Percentiles rank a stretch among this genome's conserved stretches.
These are phyloP conservation scores for Leishmania lainsoni DNA, from an alignment of 208 protist species.

Conservation along the genomic window DNA sequence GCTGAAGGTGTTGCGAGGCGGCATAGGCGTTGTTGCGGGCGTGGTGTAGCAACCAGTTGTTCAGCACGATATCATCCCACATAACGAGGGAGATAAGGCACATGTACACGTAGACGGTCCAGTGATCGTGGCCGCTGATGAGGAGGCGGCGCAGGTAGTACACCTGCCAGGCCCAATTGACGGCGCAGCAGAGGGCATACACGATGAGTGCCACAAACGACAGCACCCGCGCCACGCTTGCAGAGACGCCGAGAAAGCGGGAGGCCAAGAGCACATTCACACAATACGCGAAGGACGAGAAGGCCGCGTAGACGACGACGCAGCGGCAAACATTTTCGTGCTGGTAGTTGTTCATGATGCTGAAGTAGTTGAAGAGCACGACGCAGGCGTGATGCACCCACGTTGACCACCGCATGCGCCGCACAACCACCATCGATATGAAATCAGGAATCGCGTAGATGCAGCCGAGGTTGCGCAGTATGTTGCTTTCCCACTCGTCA, in stretches of 20 bases:
- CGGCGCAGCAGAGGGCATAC: slow-evolving; percentile 81
- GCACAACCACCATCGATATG: slow-evolving; percentile 90
- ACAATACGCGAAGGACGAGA: slow-evolving; percentile 91
- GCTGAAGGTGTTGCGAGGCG: slow-evolving; percentile 51
- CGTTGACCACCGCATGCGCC: slow-evolving; percentile 91
- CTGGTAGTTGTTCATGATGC: slow-evolving; percentile 87
- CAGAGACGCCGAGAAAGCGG: slow-evolving; percentile 82
- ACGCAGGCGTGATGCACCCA: slow-evolving; percentile 91
- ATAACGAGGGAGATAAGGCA: slow-evolving; percentile 80
- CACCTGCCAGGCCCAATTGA: slow-evolving; percentile 93
- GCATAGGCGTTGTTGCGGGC: slow-evolving; percentile 71
- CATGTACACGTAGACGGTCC: slow-evolving; percentile 89
- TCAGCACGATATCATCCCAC: slow-evolving; percentile 85
- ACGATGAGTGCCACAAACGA: slow-evolving; percentile 81
- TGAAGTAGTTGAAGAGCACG: slow-evolving; percentile 91
- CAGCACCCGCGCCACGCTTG: slow-evolving; percentile 60
- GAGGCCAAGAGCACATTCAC: slow-evolving; percentile 93
- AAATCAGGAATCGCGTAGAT: slow-evolving; percentile 94
- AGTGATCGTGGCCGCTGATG: slow-evolving; percentile 55
- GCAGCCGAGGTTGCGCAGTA: slow-evolving; percentile 90
- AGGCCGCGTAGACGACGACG: slow-evolving; percentile 92
- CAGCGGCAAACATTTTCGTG: slow-evolving; percentile 88
- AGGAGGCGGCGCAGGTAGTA: slow-evolving; percentile 87
- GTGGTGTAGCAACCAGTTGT: slow-evolving; percentile 76
- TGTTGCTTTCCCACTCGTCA: slow-evolving; percentile 86